These are phyloP conservation scores for Rhizoclosmatium globosum DNA, from an alignment of 192 early-diverging fungal genomes.

Conservation along the genomic window DNA sequence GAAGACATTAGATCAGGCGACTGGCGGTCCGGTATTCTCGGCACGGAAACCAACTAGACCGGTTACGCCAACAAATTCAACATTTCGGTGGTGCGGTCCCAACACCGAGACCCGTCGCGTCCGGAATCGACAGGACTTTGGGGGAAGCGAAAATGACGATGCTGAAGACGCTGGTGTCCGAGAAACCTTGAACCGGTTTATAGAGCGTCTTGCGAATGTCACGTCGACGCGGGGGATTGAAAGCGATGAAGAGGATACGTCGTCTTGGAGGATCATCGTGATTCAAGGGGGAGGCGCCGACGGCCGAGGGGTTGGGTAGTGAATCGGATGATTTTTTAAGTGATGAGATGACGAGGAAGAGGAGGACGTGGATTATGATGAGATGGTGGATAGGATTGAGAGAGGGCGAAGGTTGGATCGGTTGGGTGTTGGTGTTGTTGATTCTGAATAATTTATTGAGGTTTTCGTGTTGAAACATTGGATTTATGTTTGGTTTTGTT, in stretches of 20 bases:
- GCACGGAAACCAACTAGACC: not conserved
- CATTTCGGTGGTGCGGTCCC: too few species aligned
- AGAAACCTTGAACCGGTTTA: conserved; percentile 18
- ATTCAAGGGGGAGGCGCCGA: not conserved
- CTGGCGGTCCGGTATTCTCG: not conserved
- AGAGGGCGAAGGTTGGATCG: not conserved
- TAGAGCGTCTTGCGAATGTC: not conserved
- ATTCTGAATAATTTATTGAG: too few species aligned
- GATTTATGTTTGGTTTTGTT: too few species aligned
- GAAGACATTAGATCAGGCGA: not conserved
- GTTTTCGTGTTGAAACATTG: too few species aligned
- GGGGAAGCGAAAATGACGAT: not conserved
- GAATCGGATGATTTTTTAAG: not conserved
- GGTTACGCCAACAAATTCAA: not conserved
- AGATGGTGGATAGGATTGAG: conserved; percentile 15
- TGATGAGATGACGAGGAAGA: conserved; percentile 7
- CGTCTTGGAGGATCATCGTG: not conserved
- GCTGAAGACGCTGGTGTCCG: conserved; percentile 4
- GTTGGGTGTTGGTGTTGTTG: too few species aligned
- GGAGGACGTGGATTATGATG: conserved; percentile 13
- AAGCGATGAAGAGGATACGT: not conserved
- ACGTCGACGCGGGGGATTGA: not conserved
- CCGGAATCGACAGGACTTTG: not conserved
- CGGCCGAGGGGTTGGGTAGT: not conserved
- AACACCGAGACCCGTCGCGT: not conserved